Percentiles rank a stretch among this genome's conserved stretches.
phyloP scores from a whole-genome alignment of 2,329 filamentous ascomycete genomes.

The Gnomoniopsis smithogilvyi region DNA sequence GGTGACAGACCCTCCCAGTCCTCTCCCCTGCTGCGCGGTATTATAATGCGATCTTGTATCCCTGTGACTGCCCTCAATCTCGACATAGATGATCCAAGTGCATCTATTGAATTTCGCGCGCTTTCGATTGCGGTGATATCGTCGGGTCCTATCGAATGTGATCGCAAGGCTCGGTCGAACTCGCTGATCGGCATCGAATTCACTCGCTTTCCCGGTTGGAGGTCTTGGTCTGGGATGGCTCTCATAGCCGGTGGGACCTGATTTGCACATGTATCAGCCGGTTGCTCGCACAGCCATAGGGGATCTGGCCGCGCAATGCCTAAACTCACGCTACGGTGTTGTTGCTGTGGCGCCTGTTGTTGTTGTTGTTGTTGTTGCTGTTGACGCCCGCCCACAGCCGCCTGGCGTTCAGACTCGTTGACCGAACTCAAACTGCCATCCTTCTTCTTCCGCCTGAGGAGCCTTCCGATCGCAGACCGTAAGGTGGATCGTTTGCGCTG shows the following conservation, averaged over 20 bases:
- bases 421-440: constrained; percentile 29
- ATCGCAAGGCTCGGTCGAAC: constrained; percentile 57
- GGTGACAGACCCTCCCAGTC: constrained; percentile 56
- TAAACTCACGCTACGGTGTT: constrained; percentile 50
- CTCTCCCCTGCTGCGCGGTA: constrained; percentile 35
- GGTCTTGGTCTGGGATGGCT: constrained; percentile 19
- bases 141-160: constrained; percentile 57
- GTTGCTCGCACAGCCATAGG: background rate
- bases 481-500: constrained; percentile 57
- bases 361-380: background rate
- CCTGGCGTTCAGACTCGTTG: constrained; percentile 26
- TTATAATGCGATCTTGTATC: constrained; percentile 28
- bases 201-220: constrained; percentile 48
- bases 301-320: background rate
- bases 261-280: background rate
- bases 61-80: constrained; percentile 40
- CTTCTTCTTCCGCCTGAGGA: constrained; percentile 59
- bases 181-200: constrained; percentile 59
- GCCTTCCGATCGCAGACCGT: constrained; percentile 50
- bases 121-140: constrained; percentile 52
- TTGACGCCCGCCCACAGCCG: constrained; percentile 25
- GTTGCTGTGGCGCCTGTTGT: constrained; percentile 15
- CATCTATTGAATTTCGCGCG: constrained; percentile 51
- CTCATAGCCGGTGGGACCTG: constrained; percentile 15
- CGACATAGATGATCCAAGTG: constrained; percentile 25